phyloP scores from a whole-genome alignment of 352 stramenopile species.

The Phytophthora podocarpi region DNA sequence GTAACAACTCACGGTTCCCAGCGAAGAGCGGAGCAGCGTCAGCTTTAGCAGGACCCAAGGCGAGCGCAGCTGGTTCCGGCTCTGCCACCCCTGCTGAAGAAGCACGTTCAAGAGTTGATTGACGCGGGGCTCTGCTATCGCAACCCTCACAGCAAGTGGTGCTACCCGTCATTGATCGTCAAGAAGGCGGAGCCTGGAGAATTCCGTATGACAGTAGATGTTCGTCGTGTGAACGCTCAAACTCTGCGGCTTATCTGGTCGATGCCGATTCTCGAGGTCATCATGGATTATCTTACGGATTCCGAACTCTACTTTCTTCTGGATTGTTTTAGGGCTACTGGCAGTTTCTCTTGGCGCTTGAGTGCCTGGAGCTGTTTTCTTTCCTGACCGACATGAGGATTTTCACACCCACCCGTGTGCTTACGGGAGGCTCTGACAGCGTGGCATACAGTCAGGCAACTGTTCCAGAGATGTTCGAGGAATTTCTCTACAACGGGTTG shows the following conservation, averaged over 20 bases:
- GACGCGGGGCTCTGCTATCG: background rate
- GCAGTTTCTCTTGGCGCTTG: conserved; percentile 9
- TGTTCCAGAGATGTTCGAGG: conserved; percentile 15
- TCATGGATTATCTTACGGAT: background rate
- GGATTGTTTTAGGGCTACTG: conserved; percentile 20
- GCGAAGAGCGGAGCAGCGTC: background rate
- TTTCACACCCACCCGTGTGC: conserved; percentile 4
- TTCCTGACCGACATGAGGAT: conserved; percentile 6
- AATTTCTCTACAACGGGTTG: conserved; percentile 11
- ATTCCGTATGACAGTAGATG: conserved; percentile 5
- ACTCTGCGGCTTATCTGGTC: conserved; percentile 7
- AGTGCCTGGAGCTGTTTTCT: conserved; percentile 10
- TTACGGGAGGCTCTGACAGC: conserved; percentile 14
- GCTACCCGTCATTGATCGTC: background rate
- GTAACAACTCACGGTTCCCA: background rate
- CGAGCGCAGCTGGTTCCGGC: background rate
- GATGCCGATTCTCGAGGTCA: conserved; percentile 15
- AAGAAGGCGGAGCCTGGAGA: background rate
- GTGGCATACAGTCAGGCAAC: background rate
- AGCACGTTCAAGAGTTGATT: conserved; percentile 4
- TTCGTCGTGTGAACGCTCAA: too few species aligned
- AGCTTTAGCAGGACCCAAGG: background rate
- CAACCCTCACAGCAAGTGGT: conserved; percentile 6
- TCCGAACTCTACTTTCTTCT: conserved; percentile 2
- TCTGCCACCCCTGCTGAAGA: too few species aligned